Percentiles rank a stretch among this genome's conserved stretches.
phyloP scores from a whole-genome alignment of 768 basidiomycete genomes.

The Kwoniella heveanensis region DNA sequence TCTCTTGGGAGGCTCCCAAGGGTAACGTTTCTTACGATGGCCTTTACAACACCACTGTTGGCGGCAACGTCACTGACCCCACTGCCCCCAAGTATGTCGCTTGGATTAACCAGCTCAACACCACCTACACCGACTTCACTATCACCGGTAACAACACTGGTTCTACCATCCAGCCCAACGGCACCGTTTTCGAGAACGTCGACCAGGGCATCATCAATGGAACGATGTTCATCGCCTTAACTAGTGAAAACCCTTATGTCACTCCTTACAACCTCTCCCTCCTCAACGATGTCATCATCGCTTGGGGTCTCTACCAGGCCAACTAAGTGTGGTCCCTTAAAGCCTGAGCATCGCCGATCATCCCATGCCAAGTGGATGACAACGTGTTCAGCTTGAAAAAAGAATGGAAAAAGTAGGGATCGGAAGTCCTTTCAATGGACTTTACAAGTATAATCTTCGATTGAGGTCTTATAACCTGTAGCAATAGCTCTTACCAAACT shows the following conservation, averaged over 20 bases:
- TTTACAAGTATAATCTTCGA: not conserved
- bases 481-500: not conserved
- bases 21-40: slow-evolving; percentile 62
- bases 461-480: not conserved
- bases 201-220: slow-evolving; percentile 61
- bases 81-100: slow-evolving; percentile 59
- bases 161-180: slow-evolving; percentile 61
- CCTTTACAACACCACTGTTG: slow-evolving; percentile 61
- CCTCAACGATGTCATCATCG: slow-evolving; percentile 63
- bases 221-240: slow-evolving; percentile 64
- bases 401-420: not conserved
- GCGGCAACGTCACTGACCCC: slow-evolving; percentile 57
- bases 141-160: slow-evolving; percentile 59
- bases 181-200: slow-evolving; percentile 58
- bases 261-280: slow-evolving; percentile 65
- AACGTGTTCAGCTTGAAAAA: not conserved
- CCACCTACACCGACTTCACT: slow-evolving; percentile 63
- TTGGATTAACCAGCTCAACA: slow-evolving; percentile 67
- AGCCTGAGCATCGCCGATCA: not conserved
- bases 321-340: slow-evolving; percentile 21
- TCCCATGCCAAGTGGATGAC: not conserved
- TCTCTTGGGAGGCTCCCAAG: slow-evolving; percentile 66
- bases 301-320: slow-evolving; percentile 54
- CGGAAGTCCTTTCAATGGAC: not conserved
- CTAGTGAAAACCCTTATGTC: slow-evolving; percentile 61